phyloP scores from a whole-genome alignment of 2,329 filamentous ascomycete species.

The Colletotrichum aenigma region DNA sequence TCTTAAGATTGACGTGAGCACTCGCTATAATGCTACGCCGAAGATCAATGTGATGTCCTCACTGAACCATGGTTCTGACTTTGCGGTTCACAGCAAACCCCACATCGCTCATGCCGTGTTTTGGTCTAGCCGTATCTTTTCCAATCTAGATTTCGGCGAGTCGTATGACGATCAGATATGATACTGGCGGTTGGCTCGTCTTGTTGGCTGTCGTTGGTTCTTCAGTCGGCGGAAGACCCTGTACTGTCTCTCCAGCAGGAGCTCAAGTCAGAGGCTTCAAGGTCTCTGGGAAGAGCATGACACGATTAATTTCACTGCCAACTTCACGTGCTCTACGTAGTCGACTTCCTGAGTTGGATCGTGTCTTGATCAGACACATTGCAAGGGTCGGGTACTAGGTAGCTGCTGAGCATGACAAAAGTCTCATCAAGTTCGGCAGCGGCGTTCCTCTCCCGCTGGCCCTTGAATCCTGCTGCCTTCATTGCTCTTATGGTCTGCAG shows the following conservation, averaged over 20 bases:
- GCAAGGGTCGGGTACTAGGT: too few relatives aligned
- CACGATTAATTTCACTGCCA: neutral
- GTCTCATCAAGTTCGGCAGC: too few relatives aligned
- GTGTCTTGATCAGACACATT: too few relatives aligned
- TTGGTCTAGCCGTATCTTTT: neutral
- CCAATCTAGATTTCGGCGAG: neutral
- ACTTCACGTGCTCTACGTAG: neutral
- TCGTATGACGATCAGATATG: neutral
- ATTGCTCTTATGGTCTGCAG: too few relatives aligned
- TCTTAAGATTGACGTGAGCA: neutral
- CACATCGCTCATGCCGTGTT: neutral
- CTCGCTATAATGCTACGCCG: neutral
- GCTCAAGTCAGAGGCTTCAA: neutral
- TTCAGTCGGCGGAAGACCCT: neutral
- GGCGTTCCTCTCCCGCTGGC: neutral
- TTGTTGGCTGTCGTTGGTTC: neutral
- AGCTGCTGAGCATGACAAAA: too few relatives aligned
- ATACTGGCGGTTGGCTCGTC: neutral
- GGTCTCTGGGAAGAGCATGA: accelerated
- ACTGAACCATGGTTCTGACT: neutral
- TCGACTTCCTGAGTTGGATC: too few relatives aligned
- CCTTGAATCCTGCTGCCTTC: neutral
- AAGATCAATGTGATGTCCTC: neutral
- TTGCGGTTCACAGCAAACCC: neutral
- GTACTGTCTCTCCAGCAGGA: accelerated